phyloP scores from a whole-genome alignment of 2,329 filamentous ascomycete species.

The Golovinomyces cichoracearum region DNA sequence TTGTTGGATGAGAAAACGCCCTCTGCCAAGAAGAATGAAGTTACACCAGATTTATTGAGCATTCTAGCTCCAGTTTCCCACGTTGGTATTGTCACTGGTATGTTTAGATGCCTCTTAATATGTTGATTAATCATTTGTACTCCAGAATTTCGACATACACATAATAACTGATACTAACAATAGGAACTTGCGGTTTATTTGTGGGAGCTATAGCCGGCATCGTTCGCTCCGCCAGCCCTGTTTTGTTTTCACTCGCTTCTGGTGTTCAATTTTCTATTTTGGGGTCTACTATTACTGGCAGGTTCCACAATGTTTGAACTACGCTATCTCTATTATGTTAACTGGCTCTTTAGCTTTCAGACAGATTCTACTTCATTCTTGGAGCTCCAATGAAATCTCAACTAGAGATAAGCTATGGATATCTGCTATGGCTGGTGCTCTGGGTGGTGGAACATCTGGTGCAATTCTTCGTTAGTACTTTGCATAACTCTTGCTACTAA shows the following conservation, averaged over 20 bases:
- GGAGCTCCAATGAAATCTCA: slow-evolving; percentile 20
- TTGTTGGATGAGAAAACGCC: background rate
- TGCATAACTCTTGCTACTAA: background rate
- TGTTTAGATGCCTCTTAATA: background rate
- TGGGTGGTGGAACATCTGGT: slow-evolving; percentile 42
- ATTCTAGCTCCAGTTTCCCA: slow-evolving; percentile 27
- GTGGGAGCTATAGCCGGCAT: slow-evolving; percentile 47
- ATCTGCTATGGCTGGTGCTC: slow-evolving; percentile 43
- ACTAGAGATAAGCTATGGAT: slow-evolving; percentile 35
- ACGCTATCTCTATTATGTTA: background rate
- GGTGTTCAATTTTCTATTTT: slow-evolving; percentile 62
- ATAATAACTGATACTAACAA: background rate
- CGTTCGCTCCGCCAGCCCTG: slow-evolving; percentile 37
- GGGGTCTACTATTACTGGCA: slow-evolving; percentile 53
- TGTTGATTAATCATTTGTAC: no score
- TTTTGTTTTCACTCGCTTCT: slow-evolving; percentile 44
- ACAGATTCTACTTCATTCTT: slow-evolving; percentile 21
- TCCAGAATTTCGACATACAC: no score
- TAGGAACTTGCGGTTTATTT: slow-evolving; percentile 34
- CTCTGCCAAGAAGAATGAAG: slow-evolving; percentile 2
- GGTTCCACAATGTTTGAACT: no score
- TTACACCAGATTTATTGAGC: slow-evolving; percentile 22
- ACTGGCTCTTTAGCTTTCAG: slow-evolving; percentile 21
- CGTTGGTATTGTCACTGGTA: slow-evolving; percentile 33
- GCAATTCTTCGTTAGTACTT: slow-evolving; percentile 23